A percentile compares a stretch with the other conserved stretches of the same genome.
phyloP scores from a whole-genome alignment of 2,329 filamentous ascomycete species.

The Fusarium chlamydosporum region DNA sequence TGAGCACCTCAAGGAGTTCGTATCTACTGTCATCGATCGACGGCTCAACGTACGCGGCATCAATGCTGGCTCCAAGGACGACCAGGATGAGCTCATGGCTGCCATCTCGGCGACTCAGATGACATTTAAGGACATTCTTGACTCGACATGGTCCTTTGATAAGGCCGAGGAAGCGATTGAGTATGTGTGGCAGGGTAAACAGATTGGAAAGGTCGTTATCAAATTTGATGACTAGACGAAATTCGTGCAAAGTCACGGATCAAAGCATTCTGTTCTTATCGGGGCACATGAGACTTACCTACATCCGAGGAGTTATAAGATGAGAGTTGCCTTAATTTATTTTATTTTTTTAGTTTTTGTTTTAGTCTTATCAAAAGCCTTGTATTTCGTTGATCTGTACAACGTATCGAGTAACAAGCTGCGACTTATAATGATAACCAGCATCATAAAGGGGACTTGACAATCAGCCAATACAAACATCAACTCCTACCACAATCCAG shows the following conservation, averaged over 20 bases:
- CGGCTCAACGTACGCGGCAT: conserved; percentile 57
- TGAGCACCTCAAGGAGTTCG: conserved; percentile 53
- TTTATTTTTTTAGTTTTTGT: background rate
- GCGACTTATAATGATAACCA: background rate
- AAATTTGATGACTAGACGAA: conserved; percentile 7
- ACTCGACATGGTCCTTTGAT: conserved; percentile 56
- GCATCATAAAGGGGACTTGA: background rate
- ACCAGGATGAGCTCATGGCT: conserved; percentile 57
- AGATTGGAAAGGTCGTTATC: conserved; percentile 60
- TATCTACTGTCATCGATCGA: conserved; percentile 57
- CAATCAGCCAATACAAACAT: background rate
- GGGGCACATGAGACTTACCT: background rate
- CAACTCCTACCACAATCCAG: background rate
- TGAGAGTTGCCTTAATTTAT: too few relatives aligned
- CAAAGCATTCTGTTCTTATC: background rate
- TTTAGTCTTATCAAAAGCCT: background rate
- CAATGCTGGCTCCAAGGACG: conserved; percentile 58
- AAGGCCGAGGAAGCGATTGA: conserved; percentile 59
- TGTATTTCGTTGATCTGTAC: too few relatives aligned
- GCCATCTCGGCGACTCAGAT: conserved; percentile 54
- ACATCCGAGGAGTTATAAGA: background rate
- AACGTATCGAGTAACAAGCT: too few relatives aligned
- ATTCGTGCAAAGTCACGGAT: background rate
- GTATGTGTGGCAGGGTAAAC: conserved; percentile 59
- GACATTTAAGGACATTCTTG: conserved; percentile 58